Evolutionary conservation across 768 basidiomycete genomes (phyloP), one percentile per base, ranked within the genome.

Genomic region (Nidularia sp.): DNA sequence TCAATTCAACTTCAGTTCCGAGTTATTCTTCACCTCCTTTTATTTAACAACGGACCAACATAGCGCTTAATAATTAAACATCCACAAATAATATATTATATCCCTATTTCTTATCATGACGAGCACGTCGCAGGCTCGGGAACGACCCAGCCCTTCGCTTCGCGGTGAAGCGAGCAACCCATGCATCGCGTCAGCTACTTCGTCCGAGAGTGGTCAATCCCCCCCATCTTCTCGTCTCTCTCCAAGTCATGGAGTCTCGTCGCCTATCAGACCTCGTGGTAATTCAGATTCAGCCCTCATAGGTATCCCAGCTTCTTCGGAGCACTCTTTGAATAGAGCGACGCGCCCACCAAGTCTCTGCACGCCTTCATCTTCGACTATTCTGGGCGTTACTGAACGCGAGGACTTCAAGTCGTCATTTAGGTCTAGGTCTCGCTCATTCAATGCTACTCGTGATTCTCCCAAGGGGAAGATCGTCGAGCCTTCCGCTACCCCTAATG

Each of bases 321-420:
- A 22, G 10, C 50, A 51, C 50, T 31, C 5, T 6, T 45, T 51
- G 8, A 51, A 33, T 35, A 73, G 75, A 29, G 25, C 25, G 25
- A 29, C 25, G 25, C 25, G 25, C 25, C 25, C 25, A 29, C 25
- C 25, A 29, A 29, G 25, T 29, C 25, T 29, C 25, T 29, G 25
- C 63, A 62, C 3, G 77, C 78, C 61, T 79, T 70, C 58, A 58
- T 60, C 45, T 54, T 58, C 31, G 59, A 62, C 4, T 63, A 71
- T 51, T 64, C 71, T 42, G 65, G 77, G 49, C 78, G 79, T 52
- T 29, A 8, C 13, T 36, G 25, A 29, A 29, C 3, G 25, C 25
- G 25, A 29, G 25, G 25, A 29, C 25, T 29, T 43, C n/a, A 29
- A n/a, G 9, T 31, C 43, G 9, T 51, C 50, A 13, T 51, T 51